These are phyloP conservation scores for Alternaria brassicicola DNA, from an alignment of 2,329 filamentous ascomycete genomes.

Conservation along the genomic window DNA sequence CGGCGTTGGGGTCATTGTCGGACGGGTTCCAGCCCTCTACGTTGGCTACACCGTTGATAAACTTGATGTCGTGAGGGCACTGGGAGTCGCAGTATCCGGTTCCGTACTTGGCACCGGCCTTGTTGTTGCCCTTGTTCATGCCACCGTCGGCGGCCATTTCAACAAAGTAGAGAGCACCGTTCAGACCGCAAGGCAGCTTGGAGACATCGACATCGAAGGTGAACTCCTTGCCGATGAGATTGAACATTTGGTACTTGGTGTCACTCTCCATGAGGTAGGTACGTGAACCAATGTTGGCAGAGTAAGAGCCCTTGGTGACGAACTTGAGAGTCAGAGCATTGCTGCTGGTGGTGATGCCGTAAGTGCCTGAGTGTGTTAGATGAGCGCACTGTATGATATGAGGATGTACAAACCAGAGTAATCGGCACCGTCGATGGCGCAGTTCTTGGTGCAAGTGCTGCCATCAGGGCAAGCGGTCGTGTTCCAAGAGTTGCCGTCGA, in stretches of 20 bases:
- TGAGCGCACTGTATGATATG: not conserved
- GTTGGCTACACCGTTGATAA: constrained; percentile 60
- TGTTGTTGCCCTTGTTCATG: constrained; percentile 57
- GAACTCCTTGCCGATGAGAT: constrained; percentile 51
- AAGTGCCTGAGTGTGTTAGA: constrained; percentile 36
- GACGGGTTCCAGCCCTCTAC: constrained; percentile 60
- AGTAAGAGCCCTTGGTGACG: constrained; percentile 59
- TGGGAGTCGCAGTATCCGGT: constrained; percentile 57
- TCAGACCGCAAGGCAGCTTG: constrained; percentile 70
- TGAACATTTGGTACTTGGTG: constrained; percentile 52
- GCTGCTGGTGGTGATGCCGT: constrained; percentile 60
- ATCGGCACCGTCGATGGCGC: constrained; percentile 52
- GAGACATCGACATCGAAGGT: constrained; percentile 59
- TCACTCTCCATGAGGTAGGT: constrained; percentile 52
- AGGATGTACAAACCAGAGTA: constrained; percentile 40
- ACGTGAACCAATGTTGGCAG: constrained; percentile 51
- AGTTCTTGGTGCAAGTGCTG: constrained; percentile 48
- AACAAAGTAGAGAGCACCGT: constrained; percentile 62
- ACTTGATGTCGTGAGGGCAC: constrained; percentile 60
- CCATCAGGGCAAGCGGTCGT: constrained; percentile 49
- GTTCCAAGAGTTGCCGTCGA: constrained; percentile 55
- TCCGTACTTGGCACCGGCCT: constrained; percentile 62
- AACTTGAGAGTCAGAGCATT: constrained; percentile 62
- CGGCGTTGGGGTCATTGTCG: constrained; percentile 60
- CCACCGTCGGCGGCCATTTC: constrained; percentile 66